These are phyloP conservation scores for Neofusicoccum sp. DNA, from an alignment of 2,329 filamentous ascomycete genomes.

Conservation along the genomic window DNA sequence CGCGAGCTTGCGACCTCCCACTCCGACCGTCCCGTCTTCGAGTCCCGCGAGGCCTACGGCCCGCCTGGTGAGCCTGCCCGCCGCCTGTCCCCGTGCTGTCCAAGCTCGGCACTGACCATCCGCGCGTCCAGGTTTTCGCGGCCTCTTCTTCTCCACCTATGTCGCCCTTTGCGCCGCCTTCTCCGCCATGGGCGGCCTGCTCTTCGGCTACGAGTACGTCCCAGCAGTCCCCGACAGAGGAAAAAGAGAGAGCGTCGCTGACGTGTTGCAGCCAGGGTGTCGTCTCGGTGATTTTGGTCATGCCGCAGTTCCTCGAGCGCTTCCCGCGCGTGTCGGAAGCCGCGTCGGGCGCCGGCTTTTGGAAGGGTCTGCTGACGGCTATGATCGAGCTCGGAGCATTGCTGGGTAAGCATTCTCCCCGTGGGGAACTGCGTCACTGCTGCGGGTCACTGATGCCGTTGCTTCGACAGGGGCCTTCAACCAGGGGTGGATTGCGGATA, in stretches of 20 bases:
- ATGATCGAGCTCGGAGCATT: conserved; percentile 57
- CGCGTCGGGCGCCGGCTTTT: conserved; percentile 44
- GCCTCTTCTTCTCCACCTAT: conserved; percentile 50
- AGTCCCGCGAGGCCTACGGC: conserved; percentile 27
- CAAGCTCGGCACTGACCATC: not conserved
- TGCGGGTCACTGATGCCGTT: conserved; percentile 24
- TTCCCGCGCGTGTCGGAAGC: conserved; percentile 45
- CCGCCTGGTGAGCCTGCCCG: conserved; percentile 23
- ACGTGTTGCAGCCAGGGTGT: conserved; percentile 37
- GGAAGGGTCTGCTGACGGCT: conserved; percentile 50
- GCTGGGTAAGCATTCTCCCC: conserved; percentile 25
- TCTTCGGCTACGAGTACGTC: conserved; percentile 50
- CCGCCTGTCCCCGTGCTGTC: not conserved
- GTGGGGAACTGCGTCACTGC: conserved; percentile 22
- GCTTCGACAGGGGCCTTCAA: conserved; percentile 27
- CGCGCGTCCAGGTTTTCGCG: conserved; percentile 39
- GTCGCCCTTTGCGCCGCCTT: conserved; percentile 53
- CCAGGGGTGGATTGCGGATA: conserved; percentile 50
- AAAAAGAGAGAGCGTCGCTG: conserved; percentile 27
- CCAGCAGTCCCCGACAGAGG: not conserved
- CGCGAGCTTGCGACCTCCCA: conserved; percentile 19
- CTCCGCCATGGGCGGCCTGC: conserved; percentile 50
- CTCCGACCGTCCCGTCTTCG: conserved; percentile 20
- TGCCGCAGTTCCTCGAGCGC: conserved; percentile 50
- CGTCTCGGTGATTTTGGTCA: conserved; percentile 48